Base-by-base conservation (phyloP, 2,329 filamentous ascomycete species). In the Colletotrichum theobromicola region DNA sequence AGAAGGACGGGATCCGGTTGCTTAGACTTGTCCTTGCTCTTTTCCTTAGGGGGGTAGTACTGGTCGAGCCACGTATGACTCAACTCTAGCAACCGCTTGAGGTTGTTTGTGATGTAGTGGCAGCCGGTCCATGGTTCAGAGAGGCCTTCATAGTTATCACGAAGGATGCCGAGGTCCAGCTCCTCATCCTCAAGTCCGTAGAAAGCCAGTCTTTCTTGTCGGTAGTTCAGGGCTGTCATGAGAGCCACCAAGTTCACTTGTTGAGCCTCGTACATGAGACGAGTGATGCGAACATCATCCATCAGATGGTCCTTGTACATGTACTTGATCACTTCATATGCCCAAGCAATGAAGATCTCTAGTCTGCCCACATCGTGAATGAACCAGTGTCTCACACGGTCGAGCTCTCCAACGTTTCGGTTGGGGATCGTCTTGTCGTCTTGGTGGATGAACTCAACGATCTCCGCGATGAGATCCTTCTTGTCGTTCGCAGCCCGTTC, bases 51-150 rank as follows among this genome's bases (percentile, higher is more conserved):
- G 1, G 81, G 78, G 28, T 85, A 85, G 76, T 88, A 84, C 66
- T 88, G 85, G 61, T 87, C 85, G 5, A 90, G 84, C 90, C 89
- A 91, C 72, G 88, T 86, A 30, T 88, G 85, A 50, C 87, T 88
- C 21, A 93, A 86, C 76, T 92, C 89, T 28, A 90, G 85, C 18
- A 93, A 86, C 21, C 91, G 90, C 79, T 91, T 90, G 15, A 88
- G 79, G 75, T 92, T 93, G 81, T 92, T 92, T 65, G 91, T 89
- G 70, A 92, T 86, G 76, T 88, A 91, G 57, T 86, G 83, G 77
- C 90, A 91, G 18, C 94, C 95, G 1, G 96, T 98, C 97, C 97
- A 99, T 58, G 96, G 94, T 74, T 94, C 92, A 0, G 93, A 91
- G 10, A 98, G 87, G 13, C 89, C 90, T 24, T 92, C 89, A 79